phyloP scores from a whole-genome alignment of 164 flowering plant genomes.

The Euptelea pleiosperma region DNA sequence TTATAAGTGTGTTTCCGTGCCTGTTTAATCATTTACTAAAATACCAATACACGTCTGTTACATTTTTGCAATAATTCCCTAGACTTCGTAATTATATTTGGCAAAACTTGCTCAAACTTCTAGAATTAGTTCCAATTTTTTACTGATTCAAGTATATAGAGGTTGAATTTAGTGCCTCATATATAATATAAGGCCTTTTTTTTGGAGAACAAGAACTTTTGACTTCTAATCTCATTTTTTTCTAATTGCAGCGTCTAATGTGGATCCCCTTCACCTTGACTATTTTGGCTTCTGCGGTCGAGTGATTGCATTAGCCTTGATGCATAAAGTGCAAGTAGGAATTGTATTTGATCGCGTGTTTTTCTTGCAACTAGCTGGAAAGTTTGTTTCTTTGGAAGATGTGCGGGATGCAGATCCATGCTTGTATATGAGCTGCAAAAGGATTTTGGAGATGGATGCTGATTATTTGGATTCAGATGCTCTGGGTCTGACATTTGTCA shows the following conservation, averaged over 20 bases:
- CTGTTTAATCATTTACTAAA: background rate
- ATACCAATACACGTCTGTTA: too few species aligned
- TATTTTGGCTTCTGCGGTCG: constrained; percentile 85
- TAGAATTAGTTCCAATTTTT: too few species aligned
- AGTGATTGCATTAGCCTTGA: constrained; percentile 77
- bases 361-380: constrained; percentile 75
- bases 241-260: constrained; percentile 71
- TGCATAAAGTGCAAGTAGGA: constrained; percentile 88
- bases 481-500: constrained; percentile 77
- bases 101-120: too few species aligned
- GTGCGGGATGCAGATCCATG: constrained; percentile 79
- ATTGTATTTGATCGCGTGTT: constrained; percentile 76
- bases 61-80: too few species aligned
- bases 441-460: constrained; percentile 78
- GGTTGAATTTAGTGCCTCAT: background rate
- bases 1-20: too few species aligned
- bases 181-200: background rate
- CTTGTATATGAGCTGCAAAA: constrained; percentile 74
- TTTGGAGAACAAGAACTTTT: background rate
- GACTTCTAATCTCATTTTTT: constrained; percentile 10
- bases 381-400: constrained; percentile 59
- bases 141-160: too few species aligned
- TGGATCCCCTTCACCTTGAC: constrained; percentile 72
- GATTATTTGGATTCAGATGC: constrained; percentile 76
- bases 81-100: too few species aligned